A percentile compares a stretch with the other conserved stretches of the same genome.
Evolutionary conservation across 192 early-diverging fungal species (phyloP).

Genomic region (Thamnidium elegans): DNA sequence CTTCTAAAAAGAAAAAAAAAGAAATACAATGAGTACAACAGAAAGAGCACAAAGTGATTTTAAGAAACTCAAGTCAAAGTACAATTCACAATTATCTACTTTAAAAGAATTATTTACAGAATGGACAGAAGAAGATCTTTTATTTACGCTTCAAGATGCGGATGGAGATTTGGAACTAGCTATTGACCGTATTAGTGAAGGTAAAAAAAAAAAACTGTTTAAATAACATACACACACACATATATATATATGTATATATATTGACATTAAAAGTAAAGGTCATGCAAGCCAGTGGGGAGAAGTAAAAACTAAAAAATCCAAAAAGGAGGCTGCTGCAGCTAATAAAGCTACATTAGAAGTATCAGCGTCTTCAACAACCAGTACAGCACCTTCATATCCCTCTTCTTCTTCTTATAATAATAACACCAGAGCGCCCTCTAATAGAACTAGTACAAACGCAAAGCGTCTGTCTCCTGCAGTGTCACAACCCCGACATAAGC

Average conservation of each 20-base stretch:
- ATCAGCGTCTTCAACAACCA: slow-evolving; percentile 5
- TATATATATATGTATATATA: not conserved
- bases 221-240: too few relatives aligned
- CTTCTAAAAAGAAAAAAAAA: too few relatives aligned
- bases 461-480: too few relatives aligned
- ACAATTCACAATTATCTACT: slow-evolving; percentile 58
- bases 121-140: slow-evolving; percentile 90
- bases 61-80: slow-evolving; percentile 64
- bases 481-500: too few relatives aligned
- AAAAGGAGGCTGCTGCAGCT: slow-evolving; percentile 37
- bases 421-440: slow-evolving; percentile 5
- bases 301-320: slow-evolving; percentile 70
- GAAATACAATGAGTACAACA: slow-evolving; percentile 2
- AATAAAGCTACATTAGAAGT: slow-evolving; percentile 3
- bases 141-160: slow-evolving; percentile 82
- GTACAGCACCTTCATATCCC: slow-evolving; percentile 3
- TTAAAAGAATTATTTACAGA: slow-evolving; percentile 75
- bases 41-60: slow-evolving; percentile 43
- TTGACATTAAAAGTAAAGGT: slow-evolving; percentile 43
- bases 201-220: slow-evolving; percentile 33
- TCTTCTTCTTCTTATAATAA: slow-evolving; percentile 2
- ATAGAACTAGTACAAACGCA: not conserved
- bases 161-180: slow-evolving; percentile 81
- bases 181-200: slow-evolving; percentile 79
- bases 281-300: slow-evolving; percentile 79